A percentile compares a stretch with the other conserved stretches of the same genome.
Evolutionary conservation across 805 yeast species (phyloP).

Genomic region (Candida tallmaniae): DNA sequence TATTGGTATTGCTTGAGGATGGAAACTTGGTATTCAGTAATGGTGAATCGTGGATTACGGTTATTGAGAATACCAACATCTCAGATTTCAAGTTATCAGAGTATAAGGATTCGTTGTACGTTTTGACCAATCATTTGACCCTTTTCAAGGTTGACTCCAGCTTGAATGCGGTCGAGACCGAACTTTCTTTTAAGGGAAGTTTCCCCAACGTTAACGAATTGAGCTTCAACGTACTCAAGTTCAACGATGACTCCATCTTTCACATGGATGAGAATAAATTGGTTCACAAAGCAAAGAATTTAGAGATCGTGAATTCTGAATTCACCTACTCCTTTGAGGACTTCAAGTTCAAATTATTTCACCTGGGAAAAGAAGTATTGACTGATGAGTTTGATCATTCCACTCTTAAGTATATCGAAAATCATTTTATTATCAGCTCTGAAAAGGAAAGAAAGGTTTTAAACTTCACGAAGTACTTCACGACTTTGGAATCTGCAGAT

Average conservation of each 20-base stretch:
- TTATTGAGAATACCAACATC: not conserved
- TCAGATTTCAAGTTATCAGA: constrained; percentile 6
- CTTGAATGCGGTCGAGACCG: not conserved
- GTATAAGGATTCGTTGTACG: constrained; percentile 3
- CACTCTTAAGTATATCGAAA: constrained; percentile 1
- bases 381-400: constrained; percentile 9
- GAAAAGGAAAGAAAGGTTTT: constrained; percentile 9
- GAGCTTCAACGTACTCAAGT: constrained; percentile 64
- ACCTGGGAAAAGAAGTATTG: constrained; percentile 5
- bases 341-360: constrained; percentile 5
- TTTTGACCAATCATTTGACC: constrained; percentile 6
- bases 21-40: constrained; percentile 1
- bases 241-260: constrained; percentile 51
- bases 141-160: constrained; percentile 2
- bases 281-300: constrained; percentile 1
- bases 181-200: constrained; percentile 3
- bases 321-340: constrained; percentile 7
- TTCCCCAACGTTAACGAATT: constrained; percentile 50
- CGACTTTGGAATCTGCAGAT: constrained; percentile 8
- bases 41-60: not conserved
- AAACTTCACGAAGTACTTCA: constrained; percentile 7
- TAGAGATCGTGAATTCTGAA: constrained; percentile 3
- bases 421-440: constrained; percentile 6
- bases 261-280: constrained; percentile 5
- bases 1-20: constrained; percentile 1